Conservation (phyloP, 2,329 filamentous ascomycete species). For the Exophiala spinifera region DNA sequence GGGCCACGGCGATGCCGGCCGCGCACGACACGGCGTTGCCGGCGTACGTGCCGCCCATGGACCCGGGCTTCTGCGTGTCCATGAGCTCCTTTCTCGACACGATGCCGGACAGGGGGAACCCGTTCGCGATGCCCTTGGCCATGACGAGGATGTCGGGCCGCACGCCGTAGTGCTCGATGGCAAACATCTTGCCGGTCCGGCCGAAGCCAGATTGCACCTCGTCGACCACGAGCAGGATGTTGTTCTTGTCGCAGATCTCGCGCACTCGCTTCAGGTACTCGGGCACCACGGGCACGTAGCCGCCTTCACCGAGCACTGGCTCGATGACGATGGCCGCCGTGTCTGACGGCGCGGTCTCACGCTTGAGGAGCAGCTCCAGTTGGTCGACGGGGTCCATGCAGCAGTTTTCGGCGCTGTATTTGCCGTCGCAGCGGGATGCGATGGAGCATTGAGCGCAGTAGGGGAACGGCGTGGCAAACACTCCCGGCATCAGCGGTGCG, state of each 20-base stretch:
- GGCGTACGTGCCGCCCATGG: slow-evolving; percentile 40
- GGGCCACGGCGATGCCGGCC: slow-evolving; percentile 36
- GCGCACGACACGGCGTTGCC: slow-evolving; percentile 40
- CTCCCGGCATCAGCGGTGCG: slow-evolving; percentile 39
- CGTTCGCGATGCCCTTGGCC: slow-evolving; percentile 34
- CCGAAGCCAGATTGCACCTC: slow-evolving; percentile 47
- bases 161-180: slow-evolving; percentile 43
- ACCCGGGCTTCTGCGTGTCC: slow-evolving; percentile 37
- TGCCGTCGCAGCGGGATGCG: slow-evolving; percentile 30
- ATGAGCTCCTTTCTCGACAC: slow-evolving; percentile 37
- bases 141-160: slow-evolving; percentile 45
- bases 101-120: slow-evolving; percentile 31
- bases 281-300: slow-evolving; percentile 35
- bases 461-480: slow-evolving; percentile 39
- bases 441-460: slow-evolving; percentile 40
- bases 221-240: slow-evolving; percentile 43
- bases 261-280: slow-evolving; percentile 38
- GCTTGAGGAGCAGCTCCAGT: slow-evolving; percentile 37
- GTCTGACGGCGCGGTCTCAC: slow-evolving; percentile 35
- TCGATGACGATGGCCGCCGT: slow-evolving; percentile 39
- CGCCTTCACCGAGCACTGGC: slow-evolving; percentile 37
- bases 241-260: slow-evolving; percentile 44
- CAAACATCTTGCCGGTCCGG: slow-evolving; percentile 45
- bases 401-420: slow-evolving; percentile 37
- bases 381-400: slow-evolving; percentile 39